Base-by-base conservation (phyloP, 1,284 basidiomycete genomes). In the Boletus semigastroideus region DNA sequence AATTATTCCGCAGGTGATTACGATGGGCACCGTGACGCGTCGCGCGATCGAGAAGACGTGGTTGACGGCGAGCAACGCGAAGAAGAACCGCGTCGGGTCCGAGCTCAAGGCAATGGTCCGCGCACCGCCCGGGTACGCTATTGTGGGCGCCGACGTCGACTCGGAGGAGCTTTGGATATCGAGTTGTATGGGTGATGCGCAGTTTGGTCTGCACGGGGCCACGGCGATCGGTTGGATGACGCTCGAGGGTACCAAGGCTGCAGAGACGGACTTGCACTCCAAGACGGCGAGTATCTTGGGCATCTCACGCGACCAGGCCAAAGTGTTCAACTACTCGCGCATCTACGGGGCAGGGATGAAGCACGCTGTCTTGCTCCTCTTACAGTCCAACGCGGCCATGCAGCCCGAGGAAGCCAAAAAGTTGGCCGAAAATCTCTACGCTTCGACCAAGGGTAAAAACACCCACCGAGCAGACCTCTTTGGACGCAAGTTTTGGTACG, bases 151-250 rank as follows among this genome's bases (percentile, higher is more conserved):
- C 0, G 97, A 99, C 69, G 97, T 99, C 19, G 96, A 99, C 70
- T 97, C 93, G 30, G 95, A 99, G 72, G 97, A 99, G 71, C 78
- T 99, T 22, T 99, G 97, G 97, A 99, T 99, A 60, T 97, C 95
- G 42, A 95, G 92, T 64, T 93, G 94, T 54, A 97, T 98, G 81
- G 96, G 96, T 4, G 97, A 99, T 66, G 93, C 95, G 0, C 96
- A 99, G 72, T 98, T 99, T 67, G 97, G 96, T 9, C 72, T 98
- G 52, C 96, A 99, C 62, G 96, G 97, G 16, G 94, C 94, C 4
- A 98, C 95, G 1, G 94, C 96, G 1, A 87, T 99, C 42, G 97
- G 96, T 0, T 99, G 96, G 97, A 99, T 99, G 96, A 99, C 96
- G 12, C 82, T 99, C 25, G 97, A 99, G 71, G 97, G 97, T 1